Base-by-base conservation (phyloP, 495 filamentous ascomycete species). In the Xylaria scruposa region DNA sequence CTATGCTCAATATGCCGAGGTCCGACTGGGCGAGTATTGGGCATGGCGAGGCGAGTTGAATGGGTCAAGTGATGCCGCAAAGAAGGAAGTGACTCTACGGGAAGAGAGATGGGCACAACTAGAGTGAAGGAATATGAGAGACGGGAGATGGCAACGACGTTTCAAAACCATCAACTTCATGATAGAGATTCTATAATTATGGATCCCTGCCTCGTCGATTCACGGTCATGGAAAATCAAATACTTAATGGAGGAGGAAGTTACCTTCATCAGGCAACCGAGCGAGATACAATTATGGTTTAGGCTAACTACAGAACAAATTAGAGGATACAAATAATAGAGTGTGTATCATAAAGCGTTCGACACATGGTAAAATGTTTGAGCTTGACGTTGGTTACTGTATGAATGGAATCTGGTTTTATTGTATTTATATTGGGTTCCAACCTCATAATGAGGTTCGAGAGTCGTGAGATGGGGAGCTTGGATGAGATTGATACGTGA, bases 21-120 rank as follows among this genome's bases (percentile, higher is more conserved):
- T 91, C 5, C 86, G 97, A 68, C 84, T 99, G 10, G 92, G 92
- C 49, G 96, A 99, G 84, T 99, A 98, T 81, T 97, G 91, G 87
- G 94, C 90, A n/a, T 99, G 96, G 96, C 91, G 93, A 71, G 90
- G 85, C 15, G 92, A 94, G 80, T 75, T 79, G 10, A 87, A 91
- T 61, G 91, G 90, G 10, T 87, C 83, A 53, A 85, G 91, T n/a
- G 78, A 84, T 47, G 78, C 79, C 24, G 79, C 84, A 5, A 88
- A 87, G 2, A 85, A 85, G 73, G 89, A 93, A 74, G 87, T 88
- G 80, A 87, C 91, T 7, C 73, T 96, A 65, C 87, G 97, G 59
- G 96, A 99, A 84, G 85, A 87, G 79, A 87, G 93, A 76, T 98
- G 96, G 96, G 90, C 92, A 17, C 87, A 92, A 75, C 40, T 62